Evolutionary conservation across 1,284 basidiomycete genomes (phyloP).

Genomic region (Leccinum solheimii): DNA sequence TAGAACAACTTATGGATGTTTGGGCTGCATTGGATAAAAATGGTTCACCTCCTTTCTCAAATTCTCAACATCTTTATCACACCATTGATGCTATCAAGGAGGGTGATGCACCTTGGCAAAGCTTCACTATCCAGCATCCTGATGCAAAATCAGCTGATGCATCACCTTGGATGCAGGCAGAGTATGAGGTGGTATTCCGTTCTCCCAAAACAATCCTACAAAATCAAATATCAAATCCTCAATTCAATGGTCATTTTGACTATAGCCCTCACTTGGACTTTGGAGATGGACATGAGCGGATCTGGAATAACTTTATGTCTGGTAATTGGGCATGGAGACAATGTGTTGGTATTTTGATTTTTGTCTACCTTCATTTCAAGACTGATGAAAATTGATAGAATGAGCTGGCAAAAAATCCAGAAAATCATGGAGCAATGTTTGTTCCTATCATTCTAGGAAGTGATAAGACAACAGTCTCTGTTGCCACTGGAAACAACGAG

Average conservation of each 20-base stretch:
- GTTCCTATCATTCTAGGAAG: too few species aligned
- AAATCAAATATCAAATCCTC: background rate
- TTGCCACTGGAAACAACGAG: too few species aligned
- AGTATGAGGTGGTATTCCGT: background rate
- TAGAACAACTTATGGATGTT: background rate
- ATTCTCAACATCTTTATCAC: background rate
- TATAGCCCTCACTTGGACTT: background rate
- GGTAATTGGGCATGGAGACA: too few species aligned
- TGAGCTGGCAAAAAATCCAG: too few species aligned
- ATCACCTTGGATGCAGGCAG: background rate
- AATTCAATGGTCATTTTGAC: background rate
- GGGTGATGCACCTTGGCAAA: background rate
- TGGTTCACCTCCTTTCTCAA: background rate
- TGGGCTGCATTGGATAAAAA: background rate
- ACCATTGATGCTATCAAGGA: background rate
- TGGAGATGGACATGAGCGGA: background rate
- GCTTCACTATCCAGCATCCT: background rate
- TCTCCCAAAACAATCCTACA: background rate
- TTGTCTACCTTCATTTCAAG: too few species aligned
- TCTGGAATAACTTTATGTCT: too few species aligned
- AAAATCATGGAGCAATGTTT: too few species aligned
- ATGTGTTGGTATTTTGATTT: too few species aligned
- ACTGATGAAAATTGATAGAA: too few species aligned
- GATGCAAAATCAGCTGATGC: background rate
- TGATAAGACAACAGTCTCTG: too few species aligned